phyloP scores from a whole-genome alignment of 179 eudicot species.

The Gypsophila paniculata region DNA sequence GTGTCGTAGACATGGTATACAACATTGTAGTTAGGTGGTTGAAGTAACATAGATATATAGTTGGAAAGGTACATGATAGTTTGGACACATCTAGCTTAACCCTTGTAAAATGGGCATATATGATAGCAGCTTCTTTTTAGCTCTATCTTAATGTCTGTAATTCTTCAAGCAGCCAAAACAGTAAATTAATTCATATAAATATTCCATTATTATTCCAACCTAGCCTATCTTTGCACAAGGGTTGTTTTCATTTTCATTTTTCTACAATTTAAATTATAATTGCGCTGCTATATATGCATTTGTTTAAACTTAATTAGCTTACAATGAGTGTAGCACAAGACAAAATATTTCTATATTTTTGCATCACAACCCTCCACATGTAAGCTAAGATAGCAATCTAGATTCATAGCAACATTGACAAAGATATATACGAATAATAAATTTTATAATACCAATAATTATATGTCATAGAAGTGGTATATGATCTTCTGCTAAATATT shows the following conservation, averaged over 20 bases:
- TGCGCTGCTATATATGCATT: too few relatives aligned
- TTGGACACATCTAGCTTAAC: constrained; percentile 31
- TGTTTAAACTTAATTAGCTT: too few relatives aligned
- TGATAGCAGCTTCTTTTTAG: constrained; percentile 26
- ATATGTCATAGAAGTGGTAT: neutral
- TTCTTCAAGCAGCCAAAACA: constrained; percentile 23
- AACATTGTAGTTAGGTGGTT: too few relatives aligned
- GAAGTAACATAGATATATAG: constrained; percentile 16
- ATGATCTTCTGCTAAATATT: too few relatives aligned
- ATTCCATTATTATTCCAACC: constrained; percentile 1
- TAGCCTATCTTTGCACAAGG: neutral
- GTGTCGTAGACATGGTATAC: too few relatives aligned
- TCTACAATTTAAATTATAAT: neutral
- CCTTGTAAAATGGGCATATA: constrained; percentile 19
- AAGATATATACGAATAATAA: too few relatives aligned
- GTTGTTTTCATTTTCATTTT: neutral
- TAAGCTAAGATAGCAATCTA: neutral
- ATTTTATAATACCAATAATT: neutral
- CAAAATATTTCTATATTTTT: neutral
- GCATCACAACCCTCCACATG: neutral
- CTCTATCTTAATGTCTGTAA: constrained; percentile 29
- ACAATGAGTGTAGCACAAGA: neutral
- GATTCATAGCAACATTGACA: neutral
- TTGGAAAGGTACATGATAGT: constrained; percentile 24
- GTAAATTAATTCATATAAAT: neutral